phyloP scores from a whole-genome alignment of 2,329 filamentous ascomycete genomes.

The Apiospora kogelbergensis region DNA sequence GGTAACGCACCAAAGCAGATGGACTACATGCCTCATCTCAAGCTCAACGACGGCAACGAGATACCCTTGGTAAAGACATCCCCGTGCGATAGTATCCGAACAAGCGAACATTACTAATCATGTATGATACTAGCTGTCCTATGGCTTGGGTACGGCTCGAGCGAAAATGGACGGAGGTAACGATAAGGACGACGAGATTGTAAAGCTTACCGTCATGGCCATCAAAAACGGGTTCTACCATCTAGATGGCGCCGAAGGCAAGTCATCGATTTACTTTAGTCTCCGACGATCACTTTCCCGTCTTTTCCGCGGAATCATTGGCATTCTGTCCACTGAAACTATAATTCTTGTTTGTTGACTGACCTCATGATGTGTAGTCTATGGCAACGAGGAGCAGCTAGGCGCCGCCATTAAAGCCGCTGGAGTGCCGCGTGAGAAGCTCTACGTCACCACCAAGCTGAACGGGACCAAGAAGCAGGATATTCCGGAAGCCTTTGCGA shows the following conservation, averaged over 20 bases:
- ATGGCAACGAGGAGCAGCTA: conserved; percentile 68
- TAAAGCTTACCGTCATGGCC: conserved; percentile 55
- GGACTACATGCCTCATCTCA: conserved; percentile 54
- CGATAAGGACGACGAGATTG: conserved; percentile 54
- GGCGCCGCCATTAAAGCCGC: conserved; percentile 69
- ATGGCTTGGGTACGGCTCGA: conserved; percentile 69
- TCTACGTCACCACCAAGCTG: conserved; percentile 68
- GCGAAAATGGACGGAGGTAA: conserved; percentile 54
- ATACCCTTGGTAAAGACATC: conserved; percentile 64
- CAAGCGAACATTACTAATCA: background rate
- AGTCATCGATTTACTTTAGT: conserved; percentile 13
- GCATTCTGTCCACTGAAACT: no score
- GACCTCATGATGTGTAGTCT: conserved; percentile 39
- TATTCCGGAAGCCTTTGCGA: conserved; percentile 51
- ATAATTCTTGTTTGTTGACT: background rate
- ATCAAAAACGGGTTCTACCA: conserved; percentile 71
- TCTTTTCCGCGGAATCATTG: background rate
- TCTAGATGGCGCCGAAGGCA: conserved; percentile 73
- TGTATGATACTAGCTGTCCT: conserved; percentile 54
- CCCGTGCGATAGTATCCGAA: conserved; percentile 3
- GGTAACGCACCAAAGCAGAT: conserved; percentile 41
- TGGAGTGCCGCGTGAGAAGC: conserved; percentile 62
- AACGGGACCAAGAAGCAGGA: conserved; percentile 38
- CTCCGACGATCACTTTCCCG: background rate
- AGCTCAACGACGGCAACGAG: conserved; percentile 71